Evolutionary conservation across 2,329 filamentous ascomycete species (phyloP).

Genomic region (Aspergillus awamori): DNA sequence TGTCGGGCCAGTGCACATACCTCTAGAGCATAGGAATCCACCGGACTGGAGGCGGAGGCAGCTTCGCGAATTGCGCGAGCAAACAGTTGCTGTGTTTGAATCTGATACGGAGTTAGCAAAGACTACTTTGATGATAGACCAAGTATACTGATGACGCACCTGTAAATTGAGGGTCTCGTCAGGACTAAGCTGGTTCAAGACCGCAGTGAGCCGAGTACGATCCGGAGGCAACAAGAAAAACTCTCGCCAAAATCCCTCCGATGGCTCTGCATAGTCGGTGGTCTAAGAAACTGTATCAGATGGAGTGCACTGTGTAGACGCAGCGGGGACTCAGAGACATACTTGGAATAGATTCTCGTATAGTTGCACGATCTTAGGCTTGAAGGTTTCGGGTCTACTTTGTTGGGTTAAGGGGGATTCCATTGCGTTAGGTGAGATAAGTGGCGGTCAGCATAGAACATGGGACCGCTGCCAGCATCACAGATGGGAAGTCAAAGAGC

Average conservation of each 20-base stretch:
- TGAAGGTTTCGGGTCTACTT: slow-evolving; percentile 83
- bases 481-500: slow-evolving; percentile 8
- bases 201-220: slow-evolving; percentile 64
- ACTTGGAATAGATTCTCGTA: slow-evolving; percentile 80
- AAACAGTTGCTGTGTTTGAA: slow-evolving; percentile 78
- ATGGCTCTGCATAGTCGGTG: slow-evolving; percentile 67
- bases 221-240: slow-evolving; percentile 91
- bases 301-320: neutral
- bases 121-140: neutral
- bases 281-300: slow-evolving; percentile 51
- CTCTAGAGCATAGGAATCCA: slow-evolving; percentile 80
- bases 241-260: slow-evolving; percentile 93
- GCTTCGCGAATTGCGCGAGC: slow-evolving; percentile 69
- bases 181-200: slow-evolving; percentile 71
- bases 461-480: slow-evolving; percentile 24
- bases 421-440: slow-evolving; percentile 55
- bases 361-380: slow-evolving; percentile 89
- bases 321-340: slow-evolving; percentile 22
- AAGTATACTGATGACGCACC: slow-evolving; percentile 31
- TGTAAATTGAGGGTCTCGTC: slow-evolving; percentile 77
- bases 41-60: slow-evolving; percentile 61
- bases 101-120: slow-evolving; percentile 40
- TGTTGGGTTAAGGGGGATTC: slow-evolving; percentile 95
- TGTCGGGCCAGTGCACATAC: slow-evolving; percentile 52
- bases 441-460: slow-evolving; percentile 24